Evolutionary conservation across 2,329 filamentous ascomycete genomes (phyloP).

Genomic region (Rhinocladiella mackenziei): DNA sequence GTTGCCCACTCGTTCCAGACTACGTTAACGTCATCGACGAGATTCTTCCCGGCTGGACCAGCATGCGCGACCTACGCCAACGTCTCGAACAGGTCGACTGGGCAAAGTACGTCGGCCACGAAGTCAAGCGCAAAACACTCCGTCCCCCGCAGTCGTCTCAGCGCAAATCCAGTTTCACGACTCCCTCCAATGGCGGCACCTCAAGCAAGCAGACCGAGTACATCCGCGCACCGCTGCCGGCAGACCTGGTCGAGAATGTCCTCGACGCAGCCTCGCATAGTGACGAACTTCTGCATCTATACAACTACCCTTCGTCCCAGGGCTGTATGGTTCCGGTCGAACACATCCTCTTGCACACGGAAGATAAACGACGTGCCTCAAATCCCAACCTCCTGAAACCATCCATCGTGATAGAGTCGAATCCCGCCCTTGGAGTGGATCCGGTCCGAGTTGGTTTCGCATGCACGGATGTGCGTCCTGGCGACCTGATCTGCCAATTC

Average conservation of each 20-base stretch:
- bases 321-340: conserved; percentile 15
- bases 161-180: not conserved
- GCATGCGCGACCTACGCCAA: conserved; percentile 24
- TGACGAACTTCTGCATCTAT: conserved; percentile 12
- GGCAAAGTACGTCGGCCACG: conserved; percentile 26
- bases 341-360: conserved; percentile 12
- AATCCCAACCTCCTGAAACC: conserved; percentile 17
- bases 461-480: conserved; percentile 19
- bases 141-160: not conserved
- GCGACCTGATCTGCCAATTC: conserved; percentile 26
- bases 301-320: conserved; percentile 19
- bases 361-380: conserved; percentile 20
- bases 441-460: conserved; percentile 25
- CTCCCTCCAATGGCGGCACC: not conserved
- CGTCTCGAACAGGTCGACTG: conserved; percentile 26
- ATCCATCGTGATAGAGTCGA: conserved; percentile 23
- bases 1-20: conserved; percentile 12
- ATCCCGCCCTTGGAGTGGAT: conserved; percentile 6
- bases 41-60: conserved; percentile 23
- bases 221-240: conserved; percentile 17
- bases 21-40: conserved; percentile 21
- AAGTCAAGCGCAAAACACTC: conserved; percentile 12
- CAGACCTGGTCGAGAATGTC: conserved; percentile 21
- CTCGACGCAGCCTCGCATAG: conserved; percentile 19
- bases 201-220: conserved; percentile 1